Base-by-base conservation (phyloP, 2,329 filamentous ascomycete species). In the Cladophialophora immunda region DNA sequence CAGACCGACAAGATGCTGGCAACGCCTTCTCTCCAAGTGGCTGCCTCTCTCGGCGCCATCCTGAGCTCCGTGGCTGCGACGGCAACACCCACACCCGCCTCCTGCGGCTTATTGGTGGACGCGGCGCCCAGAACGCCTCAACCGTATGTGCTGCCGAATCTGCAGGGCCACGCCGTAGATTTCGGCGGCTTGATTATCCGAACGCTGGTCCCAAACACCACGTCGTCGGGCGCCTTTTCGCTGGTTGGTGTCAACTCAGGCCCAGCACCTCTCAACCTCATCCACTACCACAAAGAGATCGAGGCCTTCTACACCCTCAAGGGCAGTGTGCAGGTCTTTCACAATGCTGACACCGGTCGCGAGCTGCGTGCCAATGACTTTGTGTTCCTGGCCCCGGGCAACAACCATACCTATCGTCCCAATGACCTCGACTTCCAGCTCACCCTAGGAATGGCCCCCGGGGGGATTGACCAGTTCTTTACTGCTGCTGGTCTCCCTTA, bases 281-380 rank as follows among this genome's bases (percentile, higher is more conserved):
- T 70, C 59, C 68, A 70, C 38, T 58, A 58, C 5, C 68, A 70
- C 60, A 66, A 68, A 47, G 59, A 70, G 41, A 55, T 70, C 11
- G 68, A 70, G 36, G 67, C 68, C 32, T 68, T 70, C 56, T 70
- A 70, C 61, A 64, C 60, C 32, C 59, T 68, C 60, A 70, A 70
- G 27, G 68, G 68, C 45, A 64, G 66, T 19, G 66, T 68, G 15
- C 66, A 70, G 41, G 66, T 70, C 38, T 70, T 66, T 32, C 66
- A 68, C 60, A 70, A 70, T 56, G 50, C 68, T 15, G 55, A 70
- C 45, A 67, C 57, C 53, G 68, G 68, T 29, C 66, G 68, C 36
- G 60, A 67, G 38, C n/a, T 68, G 17, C 63, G 54, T 25, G 66
- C 66, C 38, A 68, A 70, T 45, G 68, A 70, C 34, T 70, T 70